phyloP scores from a whole-genome alignment of 192 early-diverging fungal genomes.

The Gigaspora rosea region DNA sequence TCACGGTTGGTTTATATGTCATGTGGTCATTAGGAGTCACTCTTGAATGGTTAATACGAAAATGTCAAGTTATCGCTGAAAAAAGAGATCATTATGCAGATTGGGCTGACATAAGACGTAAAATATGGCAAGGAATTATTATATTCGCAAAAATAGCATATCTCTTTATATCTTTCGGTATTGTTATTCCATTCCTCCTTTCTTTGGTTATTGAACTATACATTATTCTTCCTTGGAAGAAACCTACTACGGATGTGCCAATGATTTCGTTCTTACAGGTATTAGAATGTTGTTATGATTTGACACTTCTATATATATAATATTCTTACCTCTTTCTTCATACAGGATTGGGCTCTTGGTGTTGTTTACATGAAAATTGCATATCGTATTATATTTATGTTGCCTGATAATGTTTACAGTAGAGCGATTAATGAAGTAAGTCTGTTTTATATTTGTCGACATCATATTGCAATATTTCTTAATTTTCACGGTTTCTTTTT shows the following conservation, averaged over 20 bases:
- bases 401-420: slow-evolving; percentile 50
- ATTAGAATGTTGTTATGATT: slow-evolving; percentile 29
- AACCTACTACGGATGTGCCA: slow-evolving; percentile 34
- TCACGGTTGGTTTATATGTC: slow-evolving; percentile 69
- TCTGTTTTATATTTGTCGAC: neutral
- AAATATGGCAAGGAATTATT: slow-evolving; percentile 28
- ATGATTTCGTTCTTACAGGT: slow-evolving; percentile 39
- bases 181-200: slow-evolving; percentile 66
- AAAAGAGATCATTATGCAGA: slow-evolving; percentile 22
- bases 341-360: slow-evolving; percentile 74
- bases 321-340: slow-evolving; percentile 21
- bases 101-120: slow-evolving; percentile 20
- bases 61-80: slow-evolving; percentile 25
- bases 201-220: slow-evolving; percentile 77
- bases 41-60: slow-evolving; percentile 39
- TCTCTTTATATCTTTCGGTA: slow-evolving; percentile 56
- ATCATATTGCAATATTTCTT: neutral
- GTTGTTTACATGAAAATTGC: slow-evolving; percentile 68
- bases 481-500: neutral
- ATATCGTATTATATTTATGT: slow-evolving; percentile 48
- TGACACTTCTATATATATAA: neutral
- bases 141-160: slow-evolving; percentile 49
- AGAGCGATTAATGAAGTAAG: slow-evolving; percentile 42
- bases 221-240: slow-evolving; percentile 62
- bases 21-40: slow-evolving; percentile 34